Evolutionary conservation across 2,329 filamentous ascomycete species (phyloP), one percentile per base, ranked within the genome.

Genomic region (Fusarium napiforme): DNA sequence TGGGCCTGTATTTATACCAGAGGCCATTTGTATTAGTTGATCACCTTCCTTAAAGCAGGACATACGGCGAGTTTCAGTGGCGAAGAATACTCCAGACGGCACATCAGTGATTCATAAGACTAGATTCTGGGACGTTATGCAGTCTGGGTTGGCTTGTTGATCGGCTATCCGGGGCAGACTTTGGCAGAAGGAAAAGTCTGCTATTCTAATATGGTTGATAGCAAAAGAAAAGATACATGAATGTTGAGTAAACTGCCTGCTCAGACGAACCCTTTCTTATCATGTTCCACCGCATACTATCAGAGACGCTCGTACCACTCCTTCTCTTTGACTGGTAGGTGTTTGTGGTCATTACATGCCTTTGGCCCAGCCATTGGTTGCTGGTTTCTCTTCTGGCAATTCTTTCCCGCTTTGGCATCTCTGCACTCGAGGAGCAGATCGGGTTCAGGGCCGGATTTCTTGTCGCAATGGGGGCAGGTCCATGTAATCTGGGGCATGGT

Each of bases 101-200:
- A 21, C 26, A 1, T 16, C 19, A 11, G 26, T 19, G 19, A 30
- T 8, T 10, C 45, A 10, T 2, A 4, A 3, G 12, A 47, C 19
- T 30, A 28, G 12, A 5, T 8, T 5, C 3, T 15, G 14, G 19
- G 9, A 21, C 12, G 26, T 21, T 10, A 15, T 30, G 4, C 12
- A 47, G 9, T 30, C 19, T 11, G 0, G 7, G 6, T 10, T 1
- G 21, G 21, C 1, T 28, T 4, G 3, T 1, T 28, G 4, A 21
- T 21, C 9, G 2, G 12, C 3, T 21, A 30, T 10, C 19, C 11
- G 6, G 14, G 4, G 7, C 11, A 45, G 11, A 19, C 8, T 19
- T 5, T 26, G 11, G 10, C 11, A 8, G 10, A n/a, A 21, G 39
- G 7, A 40, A 34, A 34, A 30, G n/a, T 4, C 15, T 43, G 0